A percentile compares a stretch with the other conserved stretches of the same genome.
Evolutionary conservation across 306 rosid species (phyloP).

Genomic region (Glycyrrhiza uralensis): DNA sequence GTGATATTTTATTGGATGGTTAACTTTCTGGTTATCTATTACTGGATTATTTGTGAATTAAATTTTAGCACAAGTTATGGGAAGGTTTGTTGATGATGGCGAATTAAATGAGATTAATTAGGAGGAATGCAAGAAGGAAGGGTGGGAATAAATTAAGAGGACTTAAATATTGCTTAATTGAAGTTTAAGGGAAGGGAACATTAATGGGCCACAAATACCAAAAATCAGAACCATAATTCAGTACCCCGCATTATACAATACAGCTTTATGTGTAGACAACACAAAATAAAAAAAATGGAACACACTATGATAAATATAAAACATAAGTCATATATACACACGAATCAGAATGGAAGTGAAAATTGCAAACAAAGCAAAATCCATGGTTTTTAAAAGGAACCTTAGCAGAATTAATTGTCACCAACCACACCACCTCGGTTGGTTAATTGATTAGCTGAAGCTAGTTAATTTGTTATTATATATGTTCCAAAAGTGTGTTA

Average conservation of each 20-base stretch:
- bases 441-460: neutral
- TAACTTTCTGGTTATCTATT: neutral
- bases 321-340: neutral
- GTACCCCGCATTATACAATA: neutral
- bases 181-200: neutral
- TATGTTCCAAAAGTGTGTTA: too few relatives aligned
- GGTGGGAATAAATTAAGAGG: constrained; percentile 34
- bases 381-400: neutral
- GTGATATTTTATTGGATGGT: neutral
- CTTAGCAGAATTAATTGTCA: neutral
- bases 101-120: neutral
- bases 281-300: neutral
- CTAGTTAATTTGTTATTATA: neutral
- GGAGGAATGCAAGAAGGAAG: neutral
- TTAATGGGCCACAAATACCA: neutral
- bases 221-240: neutral
- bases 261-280: neutral
- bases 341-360: neutral
- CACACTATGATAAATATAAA: neutral
- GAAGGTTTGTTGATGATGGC: neutral
- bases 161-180: constrained; percentile 23
- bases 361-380: neutral
- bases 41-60: constrained; percentile 1
- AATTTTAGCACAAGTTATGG: constrained; percentile 15
- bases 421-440: neutral